Conservation (phyloP, 179 eudicot genomes). For the Carnegiea gigantea region DNA sequence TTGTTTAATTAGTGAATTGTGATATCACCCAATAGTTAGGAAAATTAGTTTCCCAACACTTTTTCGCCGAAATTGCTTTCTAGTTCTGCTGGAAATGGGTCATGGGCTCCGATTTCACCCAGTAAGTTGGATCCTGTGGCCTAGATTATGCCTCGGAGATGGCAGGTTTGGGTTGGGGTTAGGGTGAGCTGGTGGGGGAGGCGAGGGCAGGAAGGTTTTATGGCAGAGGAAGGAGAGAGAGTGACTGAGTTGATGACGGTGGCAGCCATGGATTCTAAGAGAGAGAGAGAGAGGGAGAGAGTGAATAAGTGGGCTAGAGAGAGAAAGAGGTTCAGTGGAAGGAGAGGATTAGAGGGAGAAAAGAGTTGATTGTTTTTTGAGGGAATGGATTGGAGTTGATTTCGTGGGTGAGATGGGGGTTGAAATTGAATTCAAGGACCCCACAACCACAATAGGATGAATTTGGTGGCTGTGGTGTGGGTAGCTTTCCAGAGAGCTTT, state of each 20-base stretch:
- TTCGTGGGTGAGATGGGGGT: conserved; percentile 12
- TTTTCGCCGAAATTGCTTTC: conserved; percentile 75
- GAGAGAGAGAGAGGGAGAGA: not conserved
- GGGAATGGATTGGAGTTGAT: not conserved
- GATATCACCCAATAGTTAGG: too few relatives aligned
- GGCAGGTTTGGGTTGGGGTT: not conserved
- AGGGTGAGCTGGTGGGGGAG: not conserved
- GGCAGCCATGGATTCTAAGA: conserved; percentile 28
- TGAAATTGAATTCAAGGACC: not conserved
- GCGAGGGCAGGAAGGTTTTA: conserved; percentile 1
- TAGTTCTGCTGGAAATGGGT: conserved; percentile 89
- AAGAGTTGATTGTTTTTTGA: too few relatives aligned
- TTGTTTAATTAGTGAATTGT: too few relatives aligned
- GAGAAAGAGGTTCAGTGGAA: not conserved
- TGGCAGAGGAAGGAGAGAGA: conserved; percentile 14
- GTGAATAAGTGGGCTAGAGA: not conserved
- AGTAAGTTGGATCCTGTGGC: conserved; percentile 39
- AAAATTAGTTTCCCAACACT: conserved; percentile 44
- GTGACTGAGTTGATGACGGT: conserved; percentile 20
- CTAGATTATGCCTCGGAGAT: not conserved
- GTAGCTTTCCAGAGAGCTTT: not conserved
- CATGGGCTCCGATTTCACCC: conserved; percentile 85
- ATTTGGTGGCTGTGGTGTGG: conserved; percentile 12
- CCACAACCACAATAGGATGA: not conserved
- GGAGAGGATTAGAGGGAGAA: too few relatives aligned